These are phyloP conservation scores for Yamadazyma epiphylla DNA, from an alignment of 1,139 yeast genomes.

Conservation along the genomic window DNA sequence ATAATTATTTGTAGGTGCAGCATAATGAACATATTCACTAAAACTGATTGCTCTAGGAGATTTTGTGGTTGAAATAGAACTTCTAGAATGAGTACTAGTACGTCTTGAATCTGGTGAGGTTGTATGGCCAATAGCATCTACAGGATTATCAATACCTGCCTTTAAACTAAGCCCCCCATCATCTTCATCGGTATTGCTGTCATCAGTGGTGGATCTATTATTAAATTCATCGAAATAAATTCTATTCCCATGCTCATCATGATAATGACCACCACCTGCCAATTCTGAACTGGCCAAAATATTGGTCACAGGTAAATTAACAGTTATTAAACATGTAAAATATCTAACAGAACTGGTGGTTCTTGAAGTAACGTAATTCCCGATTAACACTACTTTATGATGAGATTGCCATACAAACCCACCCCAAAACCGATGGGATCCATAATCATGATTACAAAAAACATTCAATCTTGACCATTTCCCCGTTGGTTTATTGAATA, in stretches of 20 bases:
- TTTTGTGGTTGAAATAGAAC: constrained; percentile 11
- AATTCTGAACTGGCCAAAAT: constrained; percentile 46
- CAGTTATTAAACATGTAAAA: constrained; percentile 54
- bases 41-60: constrained; percentile 38
- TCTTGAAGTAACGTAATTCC: constrained; percentile 45
- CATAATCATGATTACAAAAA: constrained; percentile 52
- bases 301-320: constrained; percentile 66
- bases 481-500: constrained; percentile 58
- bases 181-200: constrained; percentile 11
- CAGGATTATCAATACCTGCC: too few species aligned
- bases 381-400: constrained; percentile 59
- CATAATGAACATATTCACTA: constrained; percentile 71
- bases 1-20: constrained; percentile 65
- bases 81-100: constrained; percentile 9
- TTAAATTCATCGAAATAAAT: constrained; percentile 14
- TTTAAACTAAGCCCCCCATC: too few species aligned
- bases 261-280: constrained; percentile 24
- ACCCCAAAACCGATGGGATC: constrained; percentile 61
- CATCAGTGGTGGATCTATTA: constrained; percentile 14
- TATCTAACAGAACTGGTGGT: constrained; percentile 54
- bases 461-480: constrained; percentile 63
- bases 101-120: constrained; percentile 13
- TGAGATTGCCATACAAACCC: constrained; percentile 75
- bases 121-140: constrained; percentile 9
- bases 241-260: constrained; percentile 18